Conservation (phyloP, 2,329 filamentous ascomycete genomes). For the Microdochium trichocladiopsis region DNA sequence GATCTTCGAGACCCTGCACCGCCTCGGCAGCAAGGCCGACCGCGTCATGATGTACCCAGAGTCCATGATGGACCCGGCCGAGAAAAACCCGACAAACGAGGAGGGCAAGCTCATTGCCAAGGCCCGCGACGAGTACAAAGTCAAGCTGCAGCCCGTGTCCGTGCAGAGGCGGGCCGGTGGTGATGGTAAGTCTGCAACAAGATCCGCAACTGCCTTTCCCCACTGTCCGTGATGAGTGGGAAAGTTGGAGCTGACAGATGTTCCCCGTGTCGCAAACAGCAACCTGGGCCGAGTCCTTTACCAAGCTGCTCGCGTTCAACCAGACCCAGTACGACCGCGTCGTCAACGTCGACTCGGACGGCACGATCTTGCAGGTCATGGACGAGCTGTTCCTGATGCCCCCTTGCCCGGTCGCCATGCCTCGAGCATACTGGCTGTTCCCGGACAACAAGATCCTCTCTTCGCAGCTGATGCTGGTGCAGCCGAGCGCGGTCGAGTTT, state of each 20-base stretch:
- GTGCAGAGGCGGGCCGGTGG: constrained; percentile 26
- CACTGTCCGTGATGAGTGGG: too few relatives aligned
- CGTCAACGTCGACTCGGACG: constrained; percentile 53
- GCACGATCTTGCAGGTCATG: constrained; percentile 53
- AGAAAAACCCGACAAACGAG: constrained; percentile 14
- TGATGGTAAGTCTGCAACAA: constrained; percentile 30
- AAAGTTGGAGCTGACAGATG: background rate
- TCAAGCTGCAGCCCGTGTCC: constrained; percentile 33
- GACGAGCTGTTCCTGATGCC: constrained; percentile 68
- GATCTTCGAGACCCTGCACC: constrained; percentile 36
- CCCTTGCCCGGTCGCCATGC: constrained; percentile 54
- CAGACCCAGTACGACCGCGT: constrained; percentile 51
- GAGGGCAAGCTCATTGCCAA: constrained; percentile 29
- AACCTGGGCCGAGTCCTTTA: constrained; percentile 58
- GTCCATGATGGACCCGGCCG: constrained; percentile 24
- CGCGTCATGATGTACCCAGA: constrained; percentile 39
- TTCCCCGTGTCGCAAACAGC: constrained; percentile 12
- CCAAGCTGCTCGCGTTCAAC: constrained; percentile 64
- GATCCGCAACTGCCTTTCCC: too few relatives aligned
- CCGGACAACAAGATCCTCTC: constrained; percentile 46
- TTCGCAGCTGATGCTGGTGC: constrained; percentile 54
- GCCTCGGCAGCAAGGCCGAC: constrained; percentile 33
- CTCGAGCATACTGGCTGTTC: constrained; percentile 64
- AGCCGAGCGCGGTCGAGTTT: constrained; percentile 48
- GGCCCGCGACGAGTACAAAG: constrained; percentile 35